Evolutionary conservation across 306 rosid species (phyloP).

Genomic region (Prunus armeniaca): DNA sequence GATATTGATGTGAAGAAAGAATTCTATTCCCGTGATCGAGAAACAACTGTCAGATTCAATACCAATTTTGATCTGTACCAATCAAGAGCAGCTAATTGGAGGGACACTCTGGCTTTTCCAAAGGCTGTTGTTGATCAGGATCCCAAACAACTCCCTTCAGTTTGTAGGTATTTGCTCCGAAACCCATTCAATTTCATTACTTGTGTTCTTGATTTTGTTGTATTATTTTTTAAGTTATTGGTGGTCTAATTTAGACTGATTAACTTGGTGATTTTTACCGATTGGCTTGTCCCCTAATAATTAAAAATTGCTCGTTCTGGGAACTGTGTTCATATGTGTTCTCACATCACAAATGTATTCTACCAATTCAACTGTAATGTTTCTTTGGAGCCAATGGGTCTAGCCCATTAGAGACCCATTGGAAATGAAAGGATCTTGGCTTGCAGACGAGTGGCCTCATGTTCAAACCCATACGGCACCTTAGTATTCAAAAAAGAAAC

Average conservation of each 20-base stretch:
- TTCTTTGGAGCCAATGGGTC: no score
- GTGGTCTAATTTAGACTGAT: not conserved
- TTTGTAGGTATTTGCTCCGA: slow-evolving; percentile 34
- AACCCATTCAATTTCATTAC: not conserved
- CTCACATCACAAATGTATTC: not conserved
- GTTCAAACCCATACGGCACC: no score
- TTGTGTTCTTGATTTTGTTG: not conserved
- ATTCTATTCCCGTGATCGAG: slow-evolving; percentile 34
- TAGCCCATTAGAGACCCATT: no score
- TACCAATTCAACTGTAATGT: no score
- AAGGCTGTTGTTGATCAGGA: slow-evolving; percentile 32
- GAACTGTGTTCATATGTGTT: not conserved
- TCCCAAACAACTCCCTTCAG: slow-evolving; percentile 26
- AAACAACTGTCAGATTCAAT: slow-evolving; percentile 13
- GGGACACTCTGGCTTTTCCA: slow-evolving; percentile 41
- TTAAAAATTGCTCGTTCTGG: not conserved
- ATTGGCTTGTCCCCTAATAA: no score
- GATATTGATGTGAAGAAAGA: slow-evolving; percentile 41
- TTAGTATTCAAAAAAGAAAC: no score
- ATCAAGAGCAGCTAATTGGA: slow-evolving; percentile 52
- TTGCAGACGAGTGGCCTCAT: no score
- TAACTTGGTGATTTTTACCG: no score
- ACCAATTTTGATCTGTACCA: slow-evolving; percentile 38
- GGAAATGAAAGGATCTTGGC: no score
- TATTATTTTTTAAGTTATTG: not conserved